Conservation (phyloP, 345 rosid species). For the Eutrema heterophyllum region DNA sequence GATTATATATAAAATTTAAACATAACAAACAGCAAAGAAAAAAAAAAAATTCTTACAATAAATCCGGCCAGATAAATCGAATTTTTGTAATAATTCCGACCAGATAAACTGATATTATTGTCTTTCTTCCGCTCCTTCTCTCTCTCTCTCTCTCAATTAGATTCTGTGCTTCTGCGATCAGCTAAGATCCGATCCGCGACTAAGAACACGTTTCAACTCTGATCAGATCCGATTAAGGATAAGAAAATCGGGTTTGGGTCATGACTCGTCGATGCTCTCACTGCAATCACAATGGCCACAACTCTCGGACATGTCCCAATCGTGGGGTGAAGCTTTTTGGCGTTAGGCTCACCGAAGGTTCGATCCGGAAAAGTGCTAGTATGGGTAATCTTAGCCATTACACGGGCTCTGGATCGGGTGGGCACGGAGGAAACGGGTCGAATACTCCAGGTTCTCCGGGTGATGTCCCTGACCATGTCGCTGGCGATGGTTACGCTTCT, state of each 20-base stretch:
- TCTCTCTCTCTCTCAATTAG: slow-evolving; percentile 11
- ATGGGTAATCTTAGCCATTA: slow-evolving; percentile 87
- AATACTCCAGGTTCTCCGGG: slow-evolving; percentile 62
- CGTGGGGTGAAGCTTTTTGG: slow-evolving; percentile 96
- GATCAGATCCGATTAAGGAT: slow-evolving; percentile 26
- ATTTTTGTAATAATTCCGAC: slow-evolving; percentile 26
- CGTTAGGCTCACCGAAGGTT: slow-evolving; percentile 93
- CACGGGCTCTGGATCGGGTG: slow-evolving; percentile 47
- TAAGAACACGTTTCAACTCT: slow-evolving; percentile 1
- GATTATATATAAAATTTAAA: neutral
- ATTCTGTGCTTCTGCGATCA: slow-evolving; percentile 32
- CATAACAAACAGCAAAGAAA: neutral
- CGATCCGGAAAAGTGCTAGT: slow-evolving; percentile 92
- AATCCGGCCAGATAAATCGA: slow-evolving; percentile 4
- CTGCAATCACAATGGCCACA: slow-evolving; percentile 99
- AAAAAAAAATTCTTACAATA: neutral
- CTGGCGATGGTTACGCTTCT: slow-evolving; percentile 81
- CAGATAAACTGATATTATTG: slow-evolving; percentile 34
- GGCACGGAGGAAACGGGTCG: slow-evolving; percentile 38
- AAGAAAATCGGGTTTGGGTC: slow-evolving; percentile 1
- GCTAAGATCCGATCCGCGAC: slow-evolving; percentile 32
- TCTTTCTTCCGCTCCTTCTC: slow-evolving; percentile 12
- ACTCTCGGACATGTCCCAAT: slow-evolving; percentile 94
- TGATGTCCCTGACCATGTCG: slow-evolving; percentile 57
- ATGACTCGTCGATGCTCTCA: slow-evolving; percentile 99